Conservation (phyloP, 2,329 filamentous ascomycete species). For the Paraconiothyrium sp. region DNA sequence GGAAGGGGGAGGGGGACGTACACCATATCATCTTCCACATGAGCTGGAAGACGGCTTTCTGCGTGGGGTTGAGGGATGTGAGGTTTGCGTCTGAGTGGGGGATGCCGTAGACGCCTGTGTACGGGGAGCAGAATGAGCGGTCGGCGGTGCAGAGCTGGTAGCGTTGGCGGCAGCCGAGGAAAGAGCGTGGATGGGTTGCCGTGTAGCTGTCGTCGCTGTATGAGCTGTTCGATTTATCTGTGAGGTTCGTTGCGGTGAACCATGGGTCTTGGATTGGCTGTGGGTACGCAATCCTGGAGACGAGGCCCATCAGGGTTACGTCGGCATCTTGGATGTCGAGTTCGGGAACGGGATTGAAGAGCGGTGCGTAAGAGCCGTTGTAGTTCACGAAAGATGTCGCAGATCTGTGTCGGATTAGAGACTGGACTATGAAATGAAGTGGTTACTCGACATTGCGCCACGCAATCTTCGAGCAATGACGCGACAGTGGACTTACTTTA, state of each 20-base stretch:
- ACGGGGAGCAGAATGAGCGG: constrained; percentile 16
- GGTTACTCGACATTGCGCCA: neutral
- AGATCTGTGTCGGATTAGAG: constrained; percentile 5
- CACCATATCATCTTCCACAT: constrained; percentile 23
- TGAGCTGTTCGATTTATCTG: neutral
- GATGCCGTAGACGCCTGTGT: constrained; percentile 18
- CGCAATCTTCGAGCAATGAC: no score
- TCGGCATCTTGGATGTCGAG: constrained; percentile 16
- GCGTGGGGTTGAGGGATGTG: constrained; percentile 8
- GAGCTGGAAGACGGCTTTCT: constrained; percentile 20
- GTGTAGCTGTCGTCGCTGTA: neutral
- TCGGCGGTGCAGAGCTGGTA: constrained; percentile 23
- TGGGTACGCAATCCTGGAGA: constrained; percentile 16
- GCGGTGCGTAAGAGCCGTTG: constrained; percentile 8
- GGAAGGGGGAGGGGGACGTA: neutral
- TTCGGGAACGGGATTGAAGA: constrained; percentile 19
- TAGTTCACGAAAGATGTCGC: constrained; percentile 12
- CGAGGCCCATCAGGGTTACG: constrained; percentile 15
- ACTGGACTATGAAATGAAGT: neutral
- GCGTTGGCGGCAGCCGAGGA: constrained; percentile 22
- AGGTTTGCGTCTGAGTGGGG: neutral
- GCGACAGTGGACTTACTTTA: neutral
- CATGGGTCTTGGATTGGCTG: constrained; percentile 18
- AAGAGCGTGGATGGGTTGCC: constrained; percentile 18
- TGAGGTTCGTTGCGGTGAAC: constrained; percentile 19